Evolutionary conservation across 2,329 filamentous ascomycete genomes (phyloP).

Genomic region (Colletotrichum theobromicola): DNA sequence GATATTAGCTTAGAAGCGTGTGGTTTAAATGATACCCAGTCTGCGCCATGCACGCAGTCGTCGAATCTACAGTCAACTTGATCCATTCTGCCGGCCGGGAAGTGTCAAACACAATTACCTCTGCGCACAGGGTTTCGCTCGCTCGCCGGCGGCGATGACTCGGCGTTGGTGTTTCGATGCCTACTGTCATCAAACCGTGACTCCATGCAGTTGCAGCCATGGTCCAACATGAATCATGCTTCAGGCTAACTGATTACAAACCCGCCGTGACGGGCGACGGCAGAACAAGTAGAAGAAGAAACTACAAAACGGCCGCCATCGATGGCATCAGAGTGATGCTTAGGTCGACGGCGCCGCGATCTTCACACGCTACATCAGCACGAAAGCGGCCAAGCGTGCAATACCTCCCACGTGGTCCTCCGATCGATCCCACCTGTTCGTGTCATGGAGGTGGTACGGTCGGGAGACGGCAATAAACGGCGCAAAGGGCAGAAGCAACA

Average conservation of each 20-base stretch:
- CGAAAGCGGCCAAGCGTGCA: neutral
- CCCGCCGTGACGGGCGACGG: neutral
- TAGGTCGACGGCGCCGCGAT: neutral
- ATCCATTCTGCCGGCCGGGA: neutral
- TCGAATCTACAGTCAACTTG: neutral
- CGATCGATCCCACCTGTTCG: constrained; percentile 15
- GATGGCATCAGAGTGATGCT: neutral
- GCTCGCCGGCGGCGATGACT: constrained; percentile 19
- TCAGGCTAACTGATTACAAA: neutral
- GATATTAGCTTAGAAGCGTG: neutral
- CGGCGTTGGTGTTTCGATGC: neutral
- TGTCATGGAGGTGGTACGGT: neutral
- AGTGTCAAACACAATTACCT: neutral
- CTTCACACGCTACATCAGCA: neutral
- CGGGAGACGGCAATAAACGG: neutral
- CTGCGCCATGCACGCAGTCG: neutral
- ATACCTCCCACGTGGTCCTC: constrained; percentile 1
- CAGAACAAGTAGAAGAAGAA: neutral
- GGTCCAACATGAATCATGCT: neutral
- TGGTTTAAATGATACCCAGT: constrained; percentile 11
- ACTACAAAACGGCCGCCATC: neutral
- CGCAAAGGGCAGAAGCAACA: neutral
- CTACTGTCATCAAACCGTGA: neutral
- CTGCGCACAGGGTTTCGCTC: constrained; percentile 26
- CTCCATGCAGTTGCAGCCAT: neutral